Conservation (phyloP, 192 early-diverging fungal species). For the Coemansia sp. region DNA sequence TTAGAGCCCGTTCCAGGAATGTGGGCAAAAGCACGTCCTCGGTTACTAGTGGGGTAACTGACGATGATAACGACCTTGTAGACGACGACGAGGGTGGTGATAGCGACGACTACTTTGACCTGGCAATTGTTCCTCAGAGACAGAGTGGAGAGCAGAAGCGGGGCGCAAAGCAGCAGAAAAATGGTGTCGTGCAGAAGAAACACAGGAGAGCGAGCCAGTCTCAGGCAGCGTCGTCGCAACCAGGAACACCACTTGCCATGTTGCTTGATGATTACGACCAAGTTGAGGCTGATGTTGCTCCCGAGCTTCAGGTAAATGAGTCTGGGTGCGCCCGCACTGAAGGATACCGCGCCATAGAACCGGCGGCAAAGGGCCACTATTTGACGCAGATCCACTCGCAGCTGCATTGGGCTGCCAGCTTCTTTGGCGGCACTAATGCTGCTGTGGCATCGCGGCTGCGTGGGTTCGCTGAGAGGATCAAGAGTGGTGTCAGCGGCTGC, state of each 20-base stretch:
- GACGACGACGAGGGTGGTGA: neutral
- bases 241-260: constrained; percentile 22
- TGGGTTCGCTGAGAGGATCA: constrained; percentile 25
- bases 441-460: constrained; percentile 51
- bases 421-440: constrained; percentile 49
- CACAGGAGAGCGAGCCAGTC: constrained; percentile 22
- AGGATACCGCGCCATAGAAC: constrained; percentile 70
- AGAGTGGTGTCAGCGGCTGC: constrained; percentile 7
- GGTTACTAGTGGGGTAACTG: constrained; percentile 2
- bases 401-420: constrained; percentile 52
- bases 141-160: neutral
- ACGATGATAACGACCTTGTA: constrained; percentile 1
- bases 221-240: constrained; percentile 17
- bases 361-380: constrained; percentile 65
- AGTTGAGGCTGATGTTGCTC: neutral
- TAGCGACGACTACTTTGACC: constrained; percentile 3
- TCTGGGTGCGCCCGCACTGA: constrained; percentile 85
- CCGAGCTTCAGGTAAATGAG: constrained; percentile 50
- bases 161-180: neutral
- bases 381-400: constrained; percentile 56
- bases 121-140: constrained; percentile 11
- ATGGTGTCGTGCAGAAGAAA: constrained; percentile 7
- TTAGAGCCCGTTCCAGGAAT: neutral
- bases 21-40: neutral
- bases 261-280: neutral